Base-by-base conservation (phyloP, 352 stramenopile species). In the Blastocystis sp. region DNA sequence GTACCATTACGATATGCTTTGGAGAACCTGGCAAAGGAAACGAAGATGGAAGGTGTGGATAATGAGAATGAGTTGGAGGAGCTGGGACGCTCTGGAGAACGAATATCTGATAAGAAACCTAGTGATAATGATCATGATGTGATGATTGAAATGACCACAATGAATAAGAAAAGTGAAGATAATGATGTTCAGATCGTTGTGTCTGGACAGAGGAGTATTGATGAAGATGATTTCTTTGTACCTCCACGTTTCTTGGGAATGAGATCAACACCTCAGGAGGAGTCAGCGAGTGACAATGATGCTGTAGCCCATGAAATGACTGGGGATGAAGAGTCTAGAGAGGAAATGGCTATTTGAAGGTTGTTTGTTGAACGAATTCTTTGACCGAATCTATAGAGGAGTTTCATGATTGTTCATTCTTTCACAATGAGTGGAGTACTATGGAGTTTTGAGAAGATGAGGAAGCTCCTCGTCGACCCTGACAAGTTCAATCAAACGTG, bases 401-500 rank as follows among this genome's bases (percentile, higher is more conserved):
- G 51, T 56, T 35, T 35, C 43, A 32, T 51, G 16, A 12, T 19
- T 52, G 16, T 57, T 77, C 65, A 57, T 77, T 37, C n/a, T 52
- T 77, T 21, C 65, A 51, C 2, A 9, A 77, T 77, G 65, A 77
- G n/a, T 51, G 21, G 19, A 56, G 6, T 32, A 57, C 32, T 58
- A 29, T 77, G 71, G 71, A 54, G 58, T 43, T 83, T 83, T 27
- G 21, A 51, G 27, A 66, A 83, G 32, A 83, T 83, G 3, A 37
- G 27, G 12, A 51, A 29, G 9, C 35, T 66, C 9, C 71, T 83
- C 49, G 35, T 83, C 29, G 51, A 66, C 65, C n/a, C n/a, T 7
- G 71, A 83, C 42, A 65, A 65, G 54, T 83, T 83, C 32, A 66
- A 11, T 12, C 71, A 83, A 66, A 65, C 71, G 71, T 83, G 16